Conservation (phyloP, 2,329 filamentous ascomycete species). For the Alternaria triticina region DNA sequence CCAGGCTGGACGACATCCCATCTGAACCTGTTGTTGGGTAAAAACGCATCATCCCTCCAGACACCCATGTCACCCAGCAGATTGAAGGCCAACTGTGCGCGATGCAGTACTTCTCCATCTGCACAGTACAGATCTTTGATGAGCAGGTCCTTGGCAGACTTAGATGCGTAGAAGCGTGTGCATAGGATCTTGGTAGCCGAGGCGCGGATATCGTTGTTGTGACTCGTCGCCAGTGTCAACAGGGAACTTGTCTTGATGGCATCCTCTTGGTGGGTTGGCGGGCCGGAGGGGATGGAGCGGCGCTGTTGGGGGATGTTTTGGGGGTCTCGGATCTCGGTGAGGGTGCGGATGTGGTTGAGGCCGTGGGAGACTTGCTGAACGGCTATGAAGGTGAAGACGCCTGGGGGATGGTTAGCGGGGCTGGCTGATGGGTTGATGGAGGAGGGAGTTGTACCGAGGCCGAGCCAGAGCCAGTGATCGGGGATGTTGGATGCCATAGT, state of each 20-base stretch:
- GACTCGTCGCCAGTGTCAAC: slow-evolving; percentile 47
- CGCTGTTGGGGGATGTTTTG: slow-evolving; percentile 57
- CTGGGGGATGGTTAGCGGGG: slow-evolving; percentile 46
- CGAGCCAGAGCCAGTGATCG: slow-evolving; percentile 57
- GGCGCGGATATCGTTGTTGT: slow-evolving; percentile 53
- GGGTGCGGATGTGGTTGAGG: slow-evolving; percentile 66
- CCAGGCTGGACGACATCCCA: neutral
- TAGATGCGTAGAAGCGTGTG: slow-evolving; percentile 39
- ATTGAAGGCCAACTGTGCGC: slow-evolving; percentile 34
- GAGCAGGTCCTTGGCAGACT: slow-evolving; percentile 22
- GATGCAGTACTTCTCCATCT: slow-evolving; percentile 22
- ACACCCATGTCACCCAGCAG: slow-evolving; percentile 36
- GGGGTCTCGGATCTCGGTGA: slow-evolving; percentile 71
- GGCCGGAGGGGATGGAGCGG: slow-evolving; percentile 52
- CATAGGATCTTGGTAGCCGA: slow-evolving; percentile 48
- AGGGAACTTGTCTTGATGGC: slow-evolving; percentile 52
- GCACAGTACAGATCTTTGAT: slow-evolving; percentile 33
- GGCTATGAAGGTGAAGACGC: slow-evolving; percentile 65
- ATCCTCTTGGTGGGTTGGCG: slow-evolving; percentile 70
- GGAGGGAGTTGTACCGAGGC: slow-evolving; percentile 44
- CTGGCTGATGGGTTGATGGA: slow-evolving; percentile 52
- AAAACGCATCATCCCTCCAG: slow-evolving; percentile 14
- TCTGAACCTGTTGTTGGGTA: neutral
- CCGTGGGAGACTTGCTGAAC: slow-evolving; percentile 64
- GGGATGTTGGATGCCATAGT: slow-evolving; percentile 47